Base-by-base conservation (phyloP, 2,329 filamentous ascomycete species). In the Rutstroemia sp. region DNA sequence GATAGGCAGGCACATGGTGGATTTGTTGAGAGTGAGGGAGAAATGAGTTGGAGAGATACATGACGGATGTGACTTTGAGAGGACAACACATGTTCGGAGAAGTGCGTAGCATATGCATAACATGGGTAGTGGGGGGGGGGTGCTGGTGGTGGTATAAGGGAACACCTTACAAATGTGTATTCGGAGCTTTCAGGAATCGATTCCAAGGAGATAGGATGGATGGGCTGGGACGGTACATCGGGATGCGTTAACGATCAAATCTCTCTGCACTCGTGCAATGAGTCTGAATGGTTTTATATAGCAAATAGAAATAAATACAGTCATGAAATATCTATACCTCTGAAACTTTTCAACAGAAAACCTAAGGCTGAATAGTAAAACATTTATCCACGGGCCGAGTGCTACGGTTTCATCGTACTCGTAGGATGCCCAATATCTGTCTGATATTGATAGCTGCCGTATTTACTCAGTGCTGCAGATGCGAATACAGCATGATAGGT, bases 181-280 rank as follows among this genome's bases (percentile, higher is more conserved):
- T 38, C 52, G 52, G 52, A 34, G 52, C 34, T 21, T 48, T 48
- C 48, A 54, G 52, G 52, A 54, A 18, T 42, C 39, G 10, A 41
- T 6, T 18, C 8, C 3, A 10, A 41, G 18, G 16, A 7, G 14
- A n/a, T 18, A 18, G n/a, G 16, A 19, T 42, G 39, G 16, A n/a
- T 42, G 39, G 19, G 39, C 7, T n/a, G 4, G 19, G 19, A 42
- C 7, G 39, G 19, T 18, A 42, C n/a, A 42, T n/a, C 8, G 19
- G 19, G 7, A 42, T 14, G 19, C 19, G 39, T 19, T 42, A 19
- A n/a, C 16, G 39, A 19, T 42, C 19, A 19, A 18, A 19, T 42
- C 19, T n/a, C 8, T 42, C n/a, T 42, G 39, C 25, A 27, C 45
- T 21, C 21, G 6, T 27, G 10, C 10, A 3, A 34, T 34, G 30